A percentile compares a stretch with the other conserved stretches of the same genome.
These are phyloP conservation scores for Candida coleopterorum DNA, from an alignment of 805 yeast species.

Conservation along the genomic window DNA sequence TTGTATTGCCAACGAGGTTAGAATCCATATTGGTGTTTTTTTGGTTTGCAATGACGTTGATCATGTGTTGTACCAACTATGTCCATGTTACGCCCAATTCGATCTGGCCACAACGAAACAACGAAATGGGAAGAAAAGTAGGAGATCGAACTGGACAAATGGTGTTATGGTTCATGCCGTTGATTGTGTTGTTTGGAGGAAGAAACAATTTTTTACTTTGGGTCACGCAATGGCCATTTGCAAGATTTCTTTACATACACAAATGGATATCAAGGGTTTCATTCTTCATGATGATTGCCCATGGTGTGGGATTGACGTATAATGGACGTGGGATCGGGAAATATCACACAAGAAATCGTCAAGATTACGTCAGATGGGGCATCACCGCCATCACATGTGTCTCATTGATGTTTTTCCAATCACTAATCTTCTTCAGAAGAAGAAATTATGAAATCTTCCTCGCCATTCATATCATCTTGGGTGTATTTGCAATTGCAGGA, in stretches of 20 bases:
- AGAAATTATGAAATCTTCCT: slow-evolving; percentile 49
- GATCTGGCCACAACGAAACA: slow-evolving; percentile 12
- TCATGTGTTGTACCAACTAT: slow-evolving; percentile 21
- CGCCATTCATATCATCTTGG: slow-evolving; percentile 26
- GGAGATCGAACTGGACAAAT: slow-evolving; percentile 54
- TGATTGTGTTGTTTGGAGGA: slow-evolving; percentile 60
- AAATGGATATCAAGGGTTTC: slow-evolving; percentile 58
- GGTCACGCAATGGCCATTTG: slow-evolving; percentile 58
- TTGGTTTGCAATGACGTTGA: slow-evolving; percentile 32
- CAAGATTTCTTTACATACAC: slow-evolving; percentile 61
- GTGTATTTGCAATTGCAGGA: slow-evolving; percentile 43
- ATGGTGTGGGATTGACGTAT: slow-evolving; percentile 53
- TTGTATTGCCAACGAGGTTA: slow-evolving; percentile 48
- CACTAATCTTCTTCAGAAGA: slow-evolving; percentile 48
- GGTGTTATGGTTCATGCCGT: slow-evolving; percentile 51
- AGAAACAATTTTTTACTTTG: slow-evolving; percentile 65
- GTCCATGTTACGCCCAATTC: slow-evolving; percentile 22
- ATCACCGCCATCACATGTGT: slow-evolving; percentile 25
- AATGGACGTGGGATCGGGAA: slow-evolving; percentile 35
- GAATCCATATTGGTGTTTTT: slow-evolving; percentile 41
- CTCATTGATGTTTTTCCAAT: slow-evolving; percentile 43
- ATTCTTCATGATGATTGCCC: slow-evolving; percentile 48
- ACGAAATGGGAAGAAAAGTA: slow-evolving; percentile 37
- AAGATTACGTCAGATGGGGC: slow-evolving; percentile 24
- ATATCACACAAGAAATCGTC: slow-evolving; percentile 25